Conservation (phyloP, 116 monocot genomes). For the Dioscorea cayenensis region DNA sequence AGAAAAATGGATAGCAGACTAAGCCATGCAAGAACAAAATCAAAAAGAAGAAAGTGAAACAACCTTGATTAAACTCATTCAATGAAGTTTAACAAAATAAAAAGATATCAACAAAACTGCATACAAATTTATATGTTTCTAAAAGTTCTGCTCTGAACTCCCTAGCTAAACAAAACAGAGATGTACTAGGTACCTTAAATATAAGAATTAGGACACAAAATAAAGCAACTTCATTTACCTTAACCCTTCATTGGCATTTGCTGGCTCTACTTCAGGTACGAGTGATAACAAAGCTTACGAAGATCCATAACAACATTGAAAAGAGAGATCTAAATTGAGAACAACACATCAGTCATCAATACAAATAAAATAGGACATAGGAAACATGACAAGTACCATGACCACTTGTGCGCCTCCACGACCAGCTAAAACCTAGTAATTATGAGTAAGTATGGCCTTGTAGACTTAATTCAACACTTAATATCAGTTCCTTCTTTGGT, state of each 20-base stretch:
- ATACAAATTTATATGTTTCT: too few relatives aligned
- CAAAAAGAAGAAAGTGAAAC: too few relatives aligned
- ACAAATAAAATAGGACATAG: constrained; percentile 5
- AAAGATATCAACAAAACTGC: too few relatives aligned
- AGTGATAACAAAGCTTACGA: constrained; percentile 97
- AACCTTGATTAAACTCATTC: too few relatives aligned
- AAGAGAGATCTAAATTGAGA: constrained; percentile 69
- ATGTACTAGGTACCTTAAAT: not conserved
- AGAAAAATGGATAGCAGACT: too few relatives aligned
- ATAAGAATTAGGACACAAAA: not conserved
- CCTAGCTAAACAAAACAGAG: not conserved
- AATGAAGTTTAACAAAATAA: too few relatives aligned
- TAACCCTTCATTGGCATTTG: constrained; percentile 76
- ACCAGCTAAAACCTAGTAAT: constrained; percentile 80
- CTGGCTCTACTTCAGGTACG: constrained; percentile 64
- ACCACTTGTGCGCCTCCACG: constrained; percentile 90
- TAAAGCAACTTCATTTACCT: constrained; percentile 33
- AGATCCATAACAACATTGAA: constrained; percentile 99
- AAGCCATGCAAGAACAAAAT: too few relatives aligned
- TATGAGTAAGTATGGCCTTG: constrained; percentile 95
- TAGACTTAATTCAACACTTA: constrained; percentile 91
- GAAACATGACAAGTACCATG: not conserved
- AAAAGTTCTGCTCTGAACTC: too few relatives aligned
- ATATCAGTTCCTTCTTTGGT: constrained; percentile 94
- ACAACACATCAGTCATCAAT: constrained; percentile 6